Evolutionary conservation across 1,139 yeast genomes (phyloP).

Genomic region (Pneumocystis jirovecii): DNA sequence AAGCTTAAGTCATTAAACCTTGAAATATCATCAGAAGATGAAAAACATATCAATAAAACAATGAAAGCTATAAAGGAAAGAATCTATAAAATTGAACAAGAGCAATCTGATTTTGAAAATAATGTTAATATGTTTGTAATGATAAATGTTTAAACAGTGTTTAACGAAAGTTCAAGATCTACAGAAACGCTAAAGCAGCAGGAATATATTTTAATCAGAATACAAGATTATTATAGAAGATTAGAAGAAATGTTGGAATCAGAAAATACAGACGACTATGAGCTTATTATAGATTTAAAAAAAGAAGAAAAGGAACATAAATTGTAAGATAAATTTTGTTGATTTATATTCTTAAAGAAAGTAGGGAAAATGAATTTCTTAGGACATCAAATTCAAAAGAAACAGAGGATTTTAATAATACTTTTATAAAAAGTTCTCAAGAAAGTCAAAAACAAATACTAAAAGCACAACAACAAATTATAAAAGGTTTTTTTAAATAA

Average conservation of each 20-base stretch:
- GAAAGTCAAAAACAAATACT: background rate
- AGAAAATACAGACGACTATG: background rate
- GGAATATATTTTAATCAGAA: background rate
- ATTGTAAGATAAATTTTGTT: background rate
- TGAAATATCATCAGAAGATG: background rate
- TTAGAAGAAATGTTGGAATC: background rate
- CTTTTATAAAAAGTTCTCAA: background rate
- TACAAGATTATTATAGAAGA: background rate
- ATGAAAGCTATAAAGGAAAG: background rate
- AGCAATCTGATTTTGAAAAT: background rate
- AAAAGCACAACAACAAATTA: background rate
- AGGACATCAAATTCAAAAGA: background rate
- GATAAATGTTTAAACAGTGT: background rate
- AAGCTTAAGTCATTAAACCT: background rate
- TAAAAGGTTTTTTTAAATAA: background rate
- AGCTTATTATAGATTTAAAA: background rate
- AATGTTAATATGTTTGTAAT: background rate
- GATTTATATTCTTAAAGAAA: background rate
- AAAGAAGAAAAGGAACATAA: background rate
- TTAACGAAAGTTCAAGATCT: background rate
- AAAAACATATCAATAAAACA: background rate
- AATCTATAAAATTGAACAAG: background rate
- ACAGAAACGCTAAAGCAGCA: background rate
- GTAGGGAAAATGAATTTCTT: background rate
- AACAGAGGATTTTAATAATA: background rate